Percentiles rank a stretch among this genome's conserved stretches.
Conservation (phyloP, 768 basidiomycete genomes). For the Mycena haematopus region DNA sequence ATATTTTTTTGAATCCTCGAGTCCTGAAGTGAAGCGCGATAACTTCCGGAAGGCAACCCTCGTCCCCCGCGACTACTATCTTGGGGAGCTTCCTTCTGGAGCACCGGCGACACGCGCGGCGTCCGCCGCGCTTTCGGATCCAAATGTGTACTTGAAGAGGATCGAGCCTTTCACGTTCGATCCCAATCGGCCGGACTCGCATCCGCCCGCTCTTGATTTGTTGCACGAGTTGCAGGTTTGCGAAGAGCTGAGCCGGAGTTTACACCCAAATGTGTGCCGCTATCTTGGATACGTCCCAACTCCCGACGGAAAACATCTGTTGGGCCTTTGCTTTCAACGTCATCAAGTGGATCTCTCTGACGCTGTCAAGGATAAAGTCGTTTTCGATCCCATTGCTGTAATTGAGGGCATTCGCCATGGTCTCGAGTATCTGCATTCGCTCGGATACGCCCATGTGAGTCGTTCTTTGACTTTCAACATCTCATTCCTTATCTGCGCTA, state of each 20-base stretch:
- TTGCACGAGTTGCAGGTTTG: not conserved
- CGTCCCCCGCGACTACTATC: not conserved
- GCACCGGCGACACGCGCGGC: not conserved
- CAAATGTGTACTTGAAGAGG: not conserved
- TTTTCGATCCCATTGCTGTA: not conserved
- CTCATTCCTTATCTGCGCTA: not conserved
- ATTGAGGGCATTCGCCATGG: not conserved
- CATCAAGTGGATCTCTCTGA: not conserved
- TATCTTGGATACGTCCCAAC: not conserved
- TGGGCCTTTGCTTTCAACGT: not conserved
- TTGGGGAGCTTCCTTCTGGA: not conserved
- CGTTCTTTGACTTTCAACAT: not conserved
- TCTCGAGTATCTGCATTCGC: not conserved
- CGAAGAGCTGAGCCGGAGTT: not conserved
- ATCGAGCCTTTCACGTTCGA: not conserved
- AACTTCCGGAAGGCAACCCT: not conserved
- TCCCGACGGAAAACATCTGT: not conserved
- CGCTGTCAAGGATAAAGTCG: not conserved
- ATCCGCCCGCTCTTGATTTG: not conserved
- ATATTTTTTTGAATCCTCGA: no score
- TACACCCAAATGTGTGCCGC: not conserved
- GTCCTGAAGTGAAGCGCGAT: not conserved
- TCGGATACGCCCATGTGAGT: not conserved
- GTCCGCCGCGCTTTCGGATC: not conserved
- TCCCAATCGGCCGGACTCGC: not conserved